phyloP scores from a whole-genome alignment of 441 rosid genomes.

The Iberis amara region DNA sequence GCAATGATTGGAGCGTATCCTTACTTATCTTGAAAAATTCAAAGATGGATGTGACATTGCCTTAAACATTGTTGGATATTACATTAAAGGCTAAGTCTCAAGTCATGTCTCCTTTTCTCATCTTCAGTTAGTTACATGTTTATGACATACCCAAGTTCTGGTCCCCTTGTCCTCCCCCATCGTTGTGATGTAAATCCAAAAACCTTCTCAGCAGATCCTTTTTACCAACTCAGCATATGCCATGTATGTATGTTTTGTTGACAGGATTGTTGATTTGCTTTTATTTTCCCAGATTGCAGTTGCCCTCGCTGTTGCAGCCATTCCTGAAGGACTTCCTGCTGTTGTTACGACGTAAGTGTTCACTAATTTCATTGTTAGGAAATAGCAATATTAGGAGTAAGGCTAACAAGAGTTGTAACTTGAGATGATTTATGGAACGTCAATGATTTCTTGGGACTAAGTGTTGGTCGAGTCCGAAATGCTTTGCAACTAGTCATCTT shows the following conservation, averaged over 20 bases:
- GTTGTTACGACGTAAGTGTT: constrained; percentile 94
- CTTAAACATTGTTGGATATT: too few relatives aligned
- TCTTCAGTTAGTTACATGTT: too few relatives aligned
- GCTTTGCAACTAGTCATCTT: constrained; percentile 18
- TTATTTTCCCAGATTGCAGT: constrained; percentile 81
- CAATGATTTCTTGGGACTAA: constrained; percentile 15
- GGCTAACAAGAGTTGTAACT: constrained; percentile 13
- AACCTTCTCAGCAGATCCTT: constrained; percentile 10
- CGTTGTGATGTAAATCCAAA: background rate
- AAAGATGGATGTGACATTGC: too few relatives aligned
- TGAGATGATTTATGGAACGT: constrained; percentile 8
- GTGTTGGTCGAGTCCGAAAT: constrained; percentile 12
- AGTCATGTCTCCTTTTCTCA: too few relatives aligned
- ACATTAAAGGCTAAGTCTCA: too few relatives aligned
- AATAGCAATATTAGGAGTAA: constrained; percentile 16
- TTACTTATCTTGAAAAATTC: too few relatives aligned
- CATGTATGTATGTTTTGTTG: constrained; percentile 9
- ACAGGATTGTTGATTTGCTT: constrained; percentile 28
- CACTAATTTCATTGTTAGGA: constrained; percentile 21
- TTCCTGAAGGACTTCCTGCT: constrained; percentile 99
- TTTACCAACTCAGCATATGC: constrained; percentile 11
- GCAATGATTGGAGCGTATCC: too few relatives aligned
- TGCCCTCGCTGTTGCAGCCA: constrained; percentile 99
- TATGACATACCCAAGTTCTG: too few relatives aligned
- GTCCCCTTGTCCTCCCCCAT: constrained; percentile 17